Evolutionary conservation across 257 asterid genomes (phyloP).

Genomic region (Jaltomata sinuosa): DNA sequence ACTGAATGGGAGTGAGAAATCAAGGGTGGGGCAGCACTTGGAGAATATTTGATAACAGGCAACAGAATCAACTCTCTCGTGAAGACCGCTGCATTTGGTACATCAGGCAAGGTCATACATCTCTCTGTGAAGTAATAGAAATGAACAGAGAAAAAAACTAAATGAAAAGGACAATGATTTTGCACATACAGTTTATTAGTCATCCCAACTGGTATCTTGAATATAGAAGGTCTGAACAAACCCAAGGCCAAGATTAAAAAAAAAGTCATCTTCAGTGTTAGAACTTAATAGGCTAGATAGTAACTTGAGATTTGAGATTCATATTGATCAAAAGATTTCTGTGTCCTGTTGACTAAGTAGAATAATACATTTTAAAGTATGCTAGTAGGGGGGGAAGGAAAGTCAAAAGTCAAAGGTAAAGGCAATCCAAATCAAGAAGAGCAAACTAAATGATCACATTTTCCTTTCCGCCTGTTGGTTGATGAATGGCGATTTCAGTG

Average conservation of each 20-base stretch:
- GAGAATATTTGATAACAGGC: constrained; percentile 74
- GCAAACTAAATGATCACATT: no score
- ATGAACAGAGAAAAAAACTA: not conserved
- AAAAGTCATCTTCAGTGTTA: constrained; percentile 52
- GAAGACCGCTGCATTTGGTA: constrained; percentile 66
- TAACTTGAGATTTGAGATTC: not conserved
- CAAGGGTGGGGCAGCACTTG: constrained; percentile 19
- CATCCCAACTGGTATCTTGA: constrained; percentile 88
- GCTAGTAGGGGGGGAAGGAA: not conserved
- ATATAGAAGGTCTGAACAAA: constrained; percentile 93
- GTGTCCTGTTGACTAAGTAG: not conserved
- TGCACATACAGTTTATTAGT: not conserved
- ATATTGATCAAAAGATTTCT: not conserved
- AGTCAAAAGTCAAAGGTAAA: not conserved
- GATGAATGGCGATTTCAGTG: no score
- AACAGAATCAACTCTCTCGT: constrained; percentile 86
- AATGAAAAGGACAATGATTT: not conserved
- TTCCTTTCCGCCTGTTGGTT: no score
- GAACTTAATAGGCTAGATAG: not conserved
- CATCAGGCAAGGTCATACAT: constrained; percentile 12
- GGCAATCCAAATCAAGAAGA: not conserved
- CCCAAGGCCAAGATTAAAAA: constrained; percentile 91
- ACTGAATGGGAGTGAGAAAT: constrained; percentile 44
- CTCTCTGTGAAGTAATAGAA: not conserved
- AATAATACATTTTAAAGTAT: not conserved